Conservation (phyloP, 2,329 filamentous ascomycete genomes). For the Cylindrodendrum hubeiense region DNA sequence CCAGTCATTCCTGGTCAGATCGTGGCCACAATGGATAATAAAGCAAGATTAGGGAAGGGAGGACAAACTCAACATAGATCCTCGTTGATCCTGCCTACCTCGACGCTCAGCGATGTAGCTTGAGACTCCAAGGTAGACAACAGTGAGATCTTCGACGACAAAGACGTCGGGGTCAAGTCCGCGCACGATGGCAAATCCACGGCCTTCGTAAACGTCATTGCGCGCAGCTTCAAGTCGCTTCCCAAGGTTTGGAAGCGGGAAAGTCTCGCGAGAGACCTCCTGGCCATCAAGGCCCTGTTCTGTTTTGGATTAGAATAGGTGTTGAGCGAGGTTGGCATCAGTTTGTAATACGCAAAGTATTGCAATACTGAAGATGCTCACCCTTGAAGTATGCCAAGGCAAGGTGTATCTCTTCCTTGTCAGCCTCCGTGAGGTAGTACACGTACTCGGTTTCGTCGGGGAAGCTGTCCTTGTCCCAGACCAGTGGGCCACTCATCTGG, state of each 20-base stretch:
- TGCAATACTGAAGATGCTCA: too few species aligned
- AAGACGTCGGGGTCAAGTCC: conserved; percentile 64
- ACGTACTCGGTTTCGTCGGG: conserved; percentile 5
- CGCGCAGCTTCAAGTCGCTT: conserved; percentile 58
- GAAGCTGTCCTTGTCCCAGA: background rate
- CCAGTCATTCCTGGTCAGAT: too few species aligned
- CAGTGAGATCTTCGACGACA: conserved; percentile 64
- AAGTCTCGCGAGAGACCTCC: conserved; percentile 54
- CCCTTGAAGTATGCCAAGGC: conserved; percentile 16
- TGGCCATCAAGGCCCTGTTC: background rate
- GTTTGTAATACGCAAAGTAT: too few species aligned
- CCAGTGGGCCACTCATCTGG: background rate
- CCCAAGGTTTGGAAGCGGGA: conserved; percentile 65
- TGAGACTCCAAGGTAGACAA: conserved; percentile 68
- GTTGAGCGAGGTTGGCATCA: too few species aligned
- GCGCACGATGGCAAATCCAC: conserved; percentile 68
- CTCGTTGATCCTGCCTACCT: conserved; percentile 58
- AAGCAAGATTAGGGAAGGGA: too few species aligned
- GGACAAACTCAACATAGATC: conserved; percentile 28
- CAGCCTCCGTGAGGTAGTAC: conserved; percentile 3
- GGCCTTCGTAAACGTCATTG: conserved; percentile 63
- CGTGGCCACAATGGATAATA: too few species aligned
- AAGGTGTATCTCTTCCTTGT: conserved; percentile 3
- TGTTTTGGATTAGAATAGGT: background rate
- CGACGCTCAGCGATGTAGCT: conserved; percentile 65